These are phyloP conservation scores for Lichtheimia hyalospora DNA, from an alignment of 371 early-diverging fungal genomes.

Conservation along the genomic window DNA sequence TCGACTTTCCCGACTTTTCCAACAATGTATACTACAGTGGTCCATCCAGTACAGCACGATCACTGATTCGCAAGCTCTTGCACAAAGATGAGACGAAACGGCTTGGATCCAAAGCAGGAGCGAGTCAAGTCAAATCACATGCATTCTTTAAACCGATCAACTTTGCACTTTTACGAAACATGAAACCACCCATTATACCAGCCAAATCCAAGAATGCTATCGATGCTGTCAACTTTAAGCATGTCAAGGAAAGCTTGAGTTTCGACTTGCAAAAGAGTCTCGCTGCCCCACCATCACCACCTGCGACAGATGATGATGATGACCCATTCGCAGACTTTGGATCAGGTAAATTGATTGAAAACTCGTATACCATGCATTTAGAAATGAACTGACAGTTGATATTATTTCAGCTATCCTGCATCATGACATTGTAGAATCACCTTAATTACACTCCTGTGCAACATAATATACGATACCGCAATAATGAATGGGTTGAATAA, in stretches of 20 bases:
- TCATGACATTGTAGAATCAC: no score
- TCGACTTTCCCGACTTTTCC: conserved; percentile 5
- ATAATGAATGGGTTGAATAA: no score
- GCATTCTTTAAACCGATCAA: conserved; percentile 90
- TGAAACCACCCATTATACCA: conserved; percentile 91
- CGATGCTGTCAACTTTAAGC: conserved; percentile 51
- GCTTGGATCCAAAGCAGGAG: conserved; percentile 89
- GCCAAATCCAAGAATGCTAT: conserved; percentile 47
- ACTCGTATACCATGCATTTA: no score
- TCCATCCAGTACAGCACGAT: conserved; percentile 58
- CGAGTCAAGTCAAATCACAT: conserved; percentile 94
- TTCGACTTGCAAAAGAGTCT: conserved; percentile 63
- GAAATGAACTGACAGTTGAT: no score
- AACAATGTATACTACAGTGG: conserved; percentile 5
- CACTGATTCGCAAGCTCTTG: conserved; percentile 76
- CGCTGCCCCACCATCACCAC: conserved; percentile 45
- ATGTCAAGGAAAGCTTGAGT: conserved; percentile 55
- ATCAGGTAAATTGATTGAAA: conserved; percentile 40
- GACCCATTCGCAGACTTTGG: conserved; percentile 63
- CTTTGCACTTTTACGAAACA: conserved; percentile 89
- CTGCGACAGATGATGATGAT: conserved; percentile 38
- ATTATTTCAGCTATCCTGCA: no score
- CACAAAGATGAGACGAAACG: conserved; percentile 84
- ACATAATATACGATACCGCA: no score
- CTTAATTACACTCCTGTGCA: no score